A percentile compares a stretch with the other conserved stretches of the same genome.
Evolutionary conservation across 2,329 filamentous ascomycete genomes (phyloP).

Genomic region (Aspergillus hortae): DNA sequence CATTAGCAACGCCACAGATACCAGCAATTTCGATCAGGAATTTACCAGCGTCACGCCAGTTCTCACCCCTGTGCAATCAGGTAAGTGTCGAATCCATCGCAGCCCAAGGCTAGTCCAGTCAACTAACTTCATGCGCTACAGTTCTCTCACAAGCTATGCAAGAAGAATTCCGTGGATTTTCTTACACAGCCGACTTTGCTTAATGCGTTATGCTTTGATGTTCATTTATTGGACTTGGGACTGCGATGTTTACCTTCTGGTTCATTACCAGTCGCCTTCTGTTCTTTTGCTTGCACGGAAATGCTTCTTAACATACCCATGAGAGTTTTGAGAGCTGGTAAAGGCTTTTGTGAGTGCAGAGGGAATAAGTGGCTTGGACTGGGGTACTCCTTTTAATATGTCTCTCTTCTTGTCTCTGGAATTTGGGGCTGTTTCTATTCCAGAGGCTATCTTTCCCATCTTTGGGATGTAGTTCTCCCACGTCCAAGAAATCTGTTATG

Average conservation of each 20-base stretch:
- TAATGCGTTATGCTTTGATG: slow-evolving; percentile 37
- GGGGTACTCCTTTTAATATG: slow-evolving; percentile 5
- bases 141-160: slow-evolving; percentile 98
- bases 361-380: slow-evolving; percentile 17
- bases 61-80: slow-evolving; percentile 92
- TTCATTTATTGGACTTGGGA: slow-evolving; percentile 14
- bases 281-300: slow-evolving; percentile 12
- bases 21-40: slow-evolving; percentile 98
- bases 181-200: slow-evolving; percentile 89
- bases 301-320: slow-evolving; percentile 26
- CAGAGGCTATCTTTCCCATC: slow-evolving; percentile 8
- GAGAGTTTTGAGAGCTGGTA: slow-evolving; percentile 23
- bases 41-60: slow-evolving; percentile 98
- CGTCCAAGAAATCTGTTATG: neutral
- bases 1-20: slow-evolving; percentile 91
- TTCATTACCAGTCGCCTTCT: slow-evolving; percentile 17
- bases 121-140: slow-evolving; percentile 37
- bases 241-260: slow-evolving; percentile 15
- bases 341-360: slow-evolving; percentile 15
- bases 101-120: slow-evolving; percentile 1
- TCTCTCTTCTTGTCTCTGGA: slow-evolving; percentile 6
- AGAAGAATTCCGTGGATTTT: slow-evolving; percentile 98
- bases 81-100: slow-evolving; percentile 52
- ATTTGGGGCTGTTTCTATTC: slow-evolving; percentile 12
- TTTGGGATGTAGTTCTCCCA: slow-evolving; percentile 13